phyloP scores from a whole-genome alignment of 2,329 filamentous ascomycete species.

The Endoconidiophora laricicola region DNA sequence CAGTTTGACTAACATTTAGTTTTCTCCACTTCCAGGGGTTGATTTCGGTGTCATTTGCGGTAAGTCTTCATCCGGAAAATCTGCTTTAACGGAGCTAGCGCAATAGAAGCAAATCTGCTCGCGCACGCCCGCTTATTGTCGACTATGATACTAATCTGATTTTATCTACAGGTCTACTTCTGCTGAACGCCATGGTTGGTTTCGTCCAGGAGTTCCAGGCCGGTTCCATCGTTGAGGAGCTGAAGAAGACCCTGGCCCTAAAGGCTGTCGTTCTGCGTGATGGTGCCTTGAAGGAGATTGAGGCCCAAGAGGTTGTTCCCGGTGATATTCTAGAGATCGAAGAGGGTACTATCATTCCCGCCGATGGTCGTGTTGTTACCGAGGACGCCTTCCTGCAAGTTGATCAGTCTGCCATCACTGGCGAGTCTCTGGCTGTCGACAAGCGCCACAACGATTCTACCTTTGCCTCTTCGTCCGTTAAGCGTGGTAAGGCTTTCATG shows the following conservation, averaged over 20 bases:
- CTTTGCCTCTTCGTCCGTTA: constrained; percentile 75
- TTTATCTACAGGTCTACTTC: constrained; percentile 33
- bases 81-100: no score
- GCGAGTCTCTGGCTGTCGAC: constrained; percentile 81
- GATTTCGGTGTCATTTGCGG: constrained; percentile 84
- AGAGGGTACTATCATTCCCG: constrained; percentile 76
- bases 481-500: constrained; percentile 75
- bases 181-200: constrained; percentile 73
- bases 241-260: constrained; percentile 79
- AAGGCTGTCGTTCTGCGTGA: constrained; percentile 80
- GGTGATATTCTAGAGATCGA: constrained; percentile 83
- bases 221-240: constrained; percentile 74
- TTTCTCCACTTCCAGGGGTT: constrained; percentile 34
- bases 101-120: background rate
- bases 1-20: constrained; percentile 9
- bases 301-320: constrained; percentile 70
- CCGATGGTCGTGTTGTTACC: constrained; percentile 72
- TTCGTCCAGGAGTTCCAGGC: constrained; percentile 85
- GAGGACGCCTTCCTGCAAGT: constrained; percentile 75
- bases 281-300: constrained; percentile 56
- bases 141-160: background rate
- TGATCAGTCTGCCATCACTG: constrained; percentile 82
- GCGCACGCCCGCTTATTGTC: background rate
- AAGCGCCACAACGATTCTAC: constrained; percentile 69
- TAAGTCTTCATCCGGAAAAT: background rate